Conservation (phyloP, 2,329 filamentous ascomycete species). For the Pestalotiopsis fici region DNA sequence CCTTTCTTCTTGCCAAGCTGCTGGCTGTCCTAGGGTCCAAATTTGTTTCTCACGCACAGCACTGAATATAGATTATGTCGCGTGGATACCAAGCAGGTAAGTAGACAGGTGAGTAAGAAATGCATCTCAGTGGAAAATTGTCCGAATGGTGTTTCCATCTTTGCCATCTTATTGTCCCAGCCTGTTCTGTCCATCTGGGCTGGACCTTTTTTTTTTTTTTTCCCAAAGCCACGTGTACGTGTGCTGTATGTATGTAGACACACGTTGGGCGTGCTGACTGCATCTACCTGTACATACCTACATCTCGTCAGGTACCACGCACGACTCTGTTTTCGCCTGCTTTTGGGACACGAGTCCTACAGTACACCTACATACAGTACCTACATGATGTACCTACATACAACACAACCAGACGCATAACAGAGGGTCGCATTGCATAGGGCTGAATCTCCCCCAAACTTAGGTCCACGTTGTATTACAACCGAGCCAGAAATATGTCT, state of each 20-base stretch:
- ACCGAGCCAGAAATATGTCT: background rate
- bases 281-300: background rate
- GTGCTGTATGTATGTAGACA: background rate
- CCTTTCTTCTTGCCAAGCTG: background rate
- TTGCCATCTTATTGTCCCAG: background rate
- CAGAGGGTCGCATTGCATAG: background rate
- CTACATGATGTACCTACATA: too few species aligned
- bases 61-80: background rate
- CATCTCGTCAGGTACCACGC: background rate
- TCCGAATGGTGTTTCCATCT: background rate
- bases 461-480: background rate
- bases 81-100: background rate
- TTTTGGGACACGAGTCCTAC: background rate
- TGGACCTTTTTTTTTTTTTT: background rate
- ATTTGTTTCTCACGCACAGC: conserved; percentile 12
- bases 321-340: background rate
- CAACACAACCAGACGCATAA: background rate
- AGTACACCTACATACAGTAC: background rate
- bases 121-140: background rate
- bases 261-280: background rate
- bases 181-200: background rate
- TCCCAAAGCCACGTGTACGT: background rate
- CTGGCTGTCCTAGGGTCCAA: conserved; percentile 11
- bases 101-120: too few species aligned
- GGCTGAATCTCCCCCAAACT: background rate